Base-by-base conservation (phyloP, 2,329 filamentous ascomycete genomes). In the Cordyceps sp. region DNA sequence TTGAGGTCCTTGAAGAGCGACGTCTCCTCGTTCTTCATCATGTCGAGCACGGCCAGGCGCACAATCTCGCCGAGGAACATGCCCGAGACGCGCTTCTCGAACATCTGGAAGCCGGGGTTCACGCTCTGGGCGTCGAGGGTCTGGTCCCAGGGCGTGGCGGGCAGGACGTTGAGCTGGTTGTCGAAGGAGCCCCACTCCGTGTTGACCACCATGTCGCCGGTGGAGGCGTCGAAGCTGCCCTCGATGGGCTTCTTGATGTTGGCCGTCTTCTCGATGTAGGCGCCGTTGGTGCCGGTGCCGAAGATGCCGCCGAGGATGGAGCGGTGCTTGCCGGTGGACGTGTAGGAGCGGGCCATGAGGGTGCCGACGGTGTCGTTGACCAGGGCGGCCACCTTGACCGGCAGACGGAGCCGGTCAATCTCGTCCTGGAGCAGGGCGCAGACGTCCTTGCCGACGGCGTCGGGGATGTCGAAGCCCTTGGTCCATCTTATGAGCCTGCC, bases 141-240 rank as follows among this genome's bases (percentile, higher is more conserved):
- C 31, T 64, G 59, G 50, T 98, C 90, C 59, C 84, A 96, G 0
- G 72, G 61, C 0, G 88, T 96, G 45, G 75, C 78, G 29, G 88
- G 90, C 26, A 98, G 66, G 15, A 93, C 80, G 43, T 78, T 82
- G 41, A 96, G 73, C 44, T 80, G 72, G 59, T 96, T 96, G 58
- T 98, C 90, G 48, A 98, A 98, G 35, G 84, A 93, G 39, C 90
- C 90, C 90, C 90, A 98, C 59, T 98, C 90, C 1, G 82, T 88
- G 59, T 98, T 98, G 58, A 98, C 71, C 36, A 98, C 84, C 90
- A 98, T 98, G 45, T 92, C 74, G 32, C 86, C 85, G 0, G 86
- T 92, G 8, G 73, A 74, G 30, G 64, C 64, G 55, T 94, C 84
- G 44, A 80, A 90, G 5, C 78, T 64, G 40, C 74, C 74, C 37